Evolutionary conservation across 2,329 filamentous ascomycete species (phyloP), one percentile per base, ranked within the genome.

Genomic region (Xylariaceae sp.): DNA sequence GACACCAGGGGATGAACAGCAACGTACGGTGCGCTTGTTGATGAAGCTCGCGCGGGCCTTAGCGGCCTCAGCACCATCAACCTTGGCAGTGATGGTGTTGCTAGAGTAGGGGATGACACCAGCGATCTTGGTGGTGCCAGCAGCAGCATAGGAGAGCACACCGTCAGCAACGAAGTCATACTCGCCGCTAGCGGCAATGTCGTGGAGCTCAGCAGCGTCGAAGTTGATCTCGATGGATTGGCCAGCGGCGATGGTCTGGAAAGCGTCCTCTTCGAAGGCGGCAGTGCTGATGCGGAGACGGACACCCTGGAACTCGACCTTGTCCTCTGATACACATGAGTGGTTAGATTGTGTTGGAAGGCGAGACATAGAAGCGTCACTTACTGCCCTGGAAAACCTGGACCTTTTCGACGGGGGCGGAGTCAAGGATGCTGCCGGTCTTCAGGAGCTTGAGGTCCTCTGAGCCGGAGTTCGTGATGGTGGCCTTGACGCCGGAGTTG

Each of bases 141-240:
- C 74, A 18, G 77, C 75, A 35, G 85, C 82, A 57, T 80, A 81
- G 7, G 82, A 80, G 49, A 88, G 76, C 9, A 78, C 76, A 4
- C 87, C 87, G 3, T 74, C 73, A 4, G 84, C 78, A 56, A 79
- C 76, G 53, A 89, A 71, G 56, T 80, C 79, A 68, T 84, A 85
- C 54, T 75, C 74, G 59, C 85, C 85, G 54, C 81, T 80, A 5
- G 71, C 61, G 51, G 73, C 74, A 54, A 80, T 75, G 63, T 83
- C 78, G 70, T 85, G 82, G 2, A 80, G 76, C 68, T 82, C 75
- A 39, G 80, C 82, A 37, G 82, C 75, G 65, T 85, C 80, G 59
- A 85, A 82, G 47, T 75, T 77, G 37, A 80, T 73, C 64, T 80
- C 77, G 62, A 85, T 74, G 7, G 80, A 79, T 70, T 82, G 71